Evolutionary conservation across 192 early-diverging fungal species (phyloP).

Genomic region (Borealophlyctis nickersoniae): DNA sequence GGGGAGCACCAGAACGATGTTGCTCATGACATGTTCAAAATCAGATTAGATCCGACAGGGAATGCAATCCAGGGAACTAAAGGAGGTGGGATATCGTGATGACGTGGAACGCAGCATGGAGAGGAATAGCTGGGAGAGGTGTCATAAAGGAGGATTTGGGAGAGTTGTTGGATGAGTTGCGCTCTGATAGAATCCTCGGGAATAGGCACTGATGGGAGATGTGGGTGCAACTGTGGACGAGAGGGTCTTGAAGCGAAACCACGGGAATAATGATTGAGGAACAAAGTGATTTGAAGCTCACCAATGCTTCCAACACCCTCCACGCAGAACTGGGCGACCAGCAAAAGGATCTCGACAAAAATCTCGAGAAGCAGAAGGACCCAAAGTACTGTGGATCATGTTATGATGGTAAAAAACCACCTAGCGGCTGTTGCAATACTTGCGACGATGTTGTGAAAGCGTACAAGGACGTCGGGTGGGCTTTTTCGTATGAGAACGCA

Average conservation of each 20-base stretch:
- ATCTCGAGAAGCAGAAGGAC: slow-evolving; percentile 20
- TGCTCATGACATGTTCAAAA: slow-evolving; percentile 77
- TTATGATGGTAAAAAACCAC: slow-evolving; percentile 71
- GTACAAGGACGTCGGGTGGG: slow-evolving; percentile 81
- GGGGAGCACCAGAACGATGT: slow-evolving; percentile 83
- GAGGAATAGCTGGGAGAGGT: neutral
- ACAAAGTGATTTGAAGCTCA: too few species aligned
- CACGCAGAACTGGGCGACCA: slow-evolving; percentile 26
- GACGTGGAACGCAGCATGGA: neutral
- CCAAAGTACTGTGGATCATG: slow-evolving; percentile 79
- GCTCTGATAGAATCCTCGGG: too few species aligned
- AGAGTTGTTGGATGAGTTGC: neutral
- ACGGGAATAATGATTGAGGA: too few species aligned
- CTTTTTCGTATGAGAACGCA: slow-evolving; percentile 56
- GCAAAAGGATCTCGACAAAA: neutral
- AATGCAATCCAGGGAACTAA: slow-evolving; percentile 58
- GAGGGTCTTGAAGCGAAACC: too few species aligned
- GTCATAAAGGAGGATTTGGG: neutral
- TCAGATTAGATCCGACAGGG: slow-evolving; percentile 67
- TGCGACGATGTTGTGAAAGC: slow-evolving; percentile 88
- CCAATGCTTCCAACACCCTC: too few species aligned
- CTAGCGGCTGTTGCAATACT: slow-evolving; percentile 86
- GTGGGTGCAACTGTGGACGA: too few species aligned
- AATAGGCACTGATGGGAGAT: too few species aligned
- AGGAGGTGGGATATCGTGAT: slow-evolving; percentile 56